phyloP scores from a whole-genome alignment of 805 yeast genomes.

The Lipomyces japonicus region DNA sequence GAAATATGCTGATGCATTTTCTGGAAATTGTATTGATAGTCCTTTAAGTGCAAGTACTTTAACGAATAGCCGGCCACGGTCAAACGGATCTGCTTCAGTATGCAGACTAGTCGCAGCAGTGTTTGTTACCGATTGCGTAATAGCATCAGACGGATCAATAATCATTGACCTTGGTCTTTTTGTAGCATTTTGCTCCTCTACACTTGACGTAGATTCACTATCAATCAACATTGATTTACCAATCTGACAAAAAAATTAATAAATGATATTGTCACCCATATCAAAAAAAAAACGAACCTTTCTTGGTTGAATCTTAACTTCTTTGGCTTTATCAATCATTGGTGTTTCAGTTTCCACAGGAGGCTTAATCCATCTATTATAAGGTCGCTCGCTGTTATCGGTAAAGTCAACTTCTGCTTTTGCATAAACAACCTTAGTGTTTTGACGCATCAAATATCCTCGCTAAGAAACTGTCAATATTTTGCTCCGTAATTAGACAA shows the following conservation, averaged over 20 bases:
- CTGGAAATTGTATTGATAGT: conserved; percentile 42
- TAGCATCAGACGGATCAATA: background rate
- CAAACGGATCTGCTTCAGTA: conserved; percentile 35
- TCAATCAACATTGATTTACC: background rate
- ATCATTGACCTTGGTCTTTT: too few species aligned
- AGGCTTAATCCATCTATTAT: conserved; percentile 1
- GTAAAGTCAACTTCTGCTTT: conserved; percentile 15
- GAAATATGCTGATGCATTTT: conserved; percentile 44
- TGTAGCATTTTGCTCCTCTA: too few species aligned
- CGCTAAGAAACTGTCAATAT: conserved; percentile 9
- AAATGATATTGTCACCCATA: background rate
- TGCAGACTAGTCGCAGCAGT: background rate
- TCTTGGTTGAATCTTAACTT: background rate
- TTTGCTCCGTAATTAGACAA: background rate
- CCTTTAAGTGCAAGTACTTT: conserved; percentile 50
- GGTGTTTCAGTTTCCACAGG: background rate
- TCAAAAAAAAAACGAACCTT: too few species aligned
- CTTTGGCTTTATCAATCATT: background rate
- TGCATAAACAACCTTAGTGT: conserved; percentile 21
- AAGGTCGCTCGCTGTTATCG: conserved; percentile 2
- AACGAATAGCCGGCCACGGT: conserved; percentile 44
- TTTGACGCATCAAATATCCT: conserved; percentile 24
- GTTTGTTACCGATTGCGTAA: background rate
- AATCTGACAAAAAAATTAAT: too few species aligned
- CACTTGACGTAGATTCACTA: too few species aligned